These are phyloP conservation scores for Sphaerulina populicola DNA, from an alignment of 2,329 filamentous ascomycete genomes.

Conservation along the genomic window DNA sequence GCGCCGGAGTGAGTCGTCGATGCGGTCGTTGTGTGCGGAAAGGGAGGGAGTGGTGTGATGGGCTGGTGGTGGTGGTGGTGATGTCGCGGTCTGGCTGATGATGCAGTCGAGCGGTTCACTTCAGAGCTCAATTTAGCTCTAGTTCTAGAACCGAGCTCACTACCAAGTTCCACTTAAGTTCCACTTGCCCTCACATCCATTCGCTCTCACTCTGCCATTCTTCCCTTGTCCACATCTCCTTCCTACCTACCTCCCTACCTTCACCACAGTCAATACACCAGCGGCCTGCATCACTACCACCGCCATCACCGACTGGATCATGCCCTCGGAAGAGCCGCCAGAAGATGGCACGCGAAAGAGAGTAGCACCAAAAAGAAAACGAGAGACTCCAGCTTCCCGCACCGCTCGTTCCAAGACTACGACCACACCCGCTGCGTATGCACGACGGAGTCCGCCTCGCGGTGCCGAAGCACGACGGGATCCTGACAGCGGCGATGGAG, in stretches of 20 bases:
- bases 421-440: constrained; percentile 29
- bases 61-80: too few species aligned
- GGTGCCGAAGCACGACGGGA: constrained; percentile 19
- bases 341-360: constrained; percentile 14
- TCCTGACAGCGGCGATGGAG: constrained; percentile 21
- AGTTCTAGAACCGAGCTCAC: too few species aligned
- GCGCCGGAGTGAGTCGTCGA: too few species aligned
- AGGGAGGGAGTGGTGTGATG: too few species aligned
- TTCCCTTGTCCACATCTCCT: too few species aligned
- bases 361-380: constrained; percentile 26
- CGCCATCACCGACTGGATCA: neutral
- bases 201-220: too few species aligned
- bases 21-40: too few species aligned
- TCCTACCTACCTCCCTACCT: neutral
- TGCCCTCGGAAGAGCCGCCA: constrained; percentile 21
- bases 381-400: constrained; percentile 26
- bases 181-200: too few species aligned
- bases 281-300: neutral
- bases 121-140: too few species aligned
- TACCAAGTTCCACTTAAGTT: too few species aligned
- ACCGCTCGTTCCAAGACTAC: constrained; percentile 22
- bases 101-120: too few species aligned
- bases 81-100: too few species aligned
- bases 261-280: neutral
- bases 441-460: constrained; percentile 29